These are phyloP conservation scores for Fusarium brachygibbosum DNA, from an alignment of 2,329 filamentous ascomycete species.

Conservation along the genomic window DNA sequence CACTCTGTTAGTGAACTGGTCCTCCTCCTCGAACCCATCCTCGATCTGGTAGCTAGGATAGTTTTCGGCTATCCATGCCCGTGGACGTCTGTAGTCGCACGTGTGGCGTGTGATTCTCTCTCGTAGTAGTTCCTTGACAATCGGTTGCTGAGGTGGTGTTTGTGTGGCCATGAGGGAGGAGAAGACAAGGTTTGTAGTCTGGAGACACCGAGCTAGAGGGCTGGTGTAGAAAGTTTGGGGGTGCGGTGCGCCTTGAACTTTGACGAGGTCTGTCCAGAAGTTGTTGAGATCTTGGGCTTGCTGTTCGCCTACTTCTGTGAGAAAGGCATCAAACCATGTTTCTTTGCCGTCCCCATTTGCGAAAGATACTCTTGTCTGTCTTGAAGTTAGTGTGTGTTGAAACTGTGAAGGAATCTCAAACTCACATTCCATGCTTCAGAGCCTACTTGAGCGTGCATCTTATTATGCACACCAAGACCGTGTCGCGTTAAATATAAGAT, in stretches of 20 bases:
- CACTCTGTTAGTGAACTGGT: constrained; percentile 65
- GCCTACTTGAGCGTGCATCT: constrained; percentile 68
- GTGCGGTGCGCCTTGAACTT: constrained; percentile 62
- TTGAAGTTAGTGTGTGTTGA: constrained; percentile 1
- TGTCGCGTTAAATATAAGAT: constrained; percentile 69
- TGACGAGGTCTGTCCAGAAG: constrained; percentile 65
- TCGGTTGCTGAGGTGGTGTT: constrained; percentile 61
- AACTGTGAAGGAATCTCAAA: neutral
- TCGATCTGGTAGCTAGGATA: constrained; percentile 68
- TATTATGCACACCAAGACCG: constrained; percentile 65
- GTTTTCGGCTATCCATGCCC: constrained; percentile 61
- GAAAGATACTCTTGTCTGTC: constrained; percentile 54
- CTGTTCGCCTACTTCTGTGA: constrained; percentile 65
- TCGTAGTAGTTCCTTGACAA: constrained; percentile 70
- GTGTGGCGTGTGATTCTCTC: constrained; percentile 73
- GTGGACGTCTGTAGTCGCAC: constrained; percentile 68
- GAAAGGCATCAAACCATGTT: constrained; percentile 60
- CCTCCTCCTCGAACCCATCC: constrained; percentile 66
- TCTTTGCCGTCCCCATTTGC: constrained; percentile 56
- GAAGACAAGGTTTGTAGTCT: constrained; percentile 68
- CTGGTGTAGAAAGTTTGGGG: constrained; percentile 69
- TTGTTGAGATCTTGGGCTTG: constrained; percentile 66
- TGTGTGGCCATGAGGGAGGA: constrained; percentile 54
- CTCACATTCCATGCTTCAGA: constrained; percentile 68
- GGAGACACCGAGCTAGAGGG: constrained; percentile 70